Evolutionary conservation across 2,329 filamentous ascomycete species (phyloP).

Genomic region (Penicillium expansum): DNA sequence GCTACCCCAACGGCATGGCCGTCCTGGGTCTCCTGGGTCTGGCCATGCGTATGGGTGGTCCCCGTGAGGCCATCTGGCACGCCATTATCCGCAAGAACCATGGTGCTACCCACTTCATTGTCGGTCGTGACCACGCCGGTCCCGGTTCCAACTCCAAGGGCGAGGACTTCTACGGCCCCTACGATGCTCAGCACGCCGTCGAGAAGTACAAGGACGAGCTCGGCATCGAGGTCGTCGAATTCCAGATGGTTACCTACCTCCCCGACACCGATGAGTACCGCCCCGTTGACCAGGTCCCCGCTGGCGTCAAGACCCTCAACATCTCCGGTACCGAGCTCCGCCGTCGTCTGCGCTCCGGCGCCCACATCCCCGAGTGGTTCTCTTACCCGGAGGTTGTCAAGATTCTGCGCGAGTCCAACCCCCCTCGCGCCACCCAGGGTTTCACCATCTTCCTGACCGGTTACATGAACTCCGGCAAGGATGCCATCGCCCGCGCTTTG

Average conservation of each 20-base stretch:
- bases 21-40: constrained; percentile 90
- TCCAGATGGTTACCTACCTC: constrained; percentile 99
- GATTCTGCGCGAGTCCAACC: constrained; percentile 94
- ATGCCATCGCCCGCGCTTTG: constrained; percentile 89
- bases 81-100: constrained; percentile 99
- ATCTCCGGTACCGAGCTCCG: constrained; percentile 90
- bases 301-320: constrained; percentile 80
- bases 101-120: constrained; percentile 98
- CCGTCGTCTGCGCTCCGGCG: constrained; percentile 81
- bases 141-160: constrained; percentile 98
- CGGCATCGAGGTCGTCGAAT: constrained; percentile 96
- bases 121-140: constrained; percentile 95
- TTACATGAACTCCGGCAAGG: constrained; percentile 95
- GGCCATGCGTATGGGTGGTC: constrained; percentile 98
- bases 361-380: constrained; percentile 98
- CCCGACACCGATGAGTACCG: constrained; percentile 96
- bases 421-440: constrained; percentile 82
- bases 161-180: constrained; percentile 95
- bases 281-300: constrained; percentile 83
- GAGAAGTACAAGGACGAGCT: constrained; percentile 97
- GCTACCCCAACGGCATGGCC: constrained; percentile 99
- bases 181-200: constrained; percentile 93
- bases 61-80: constrained; percentile 98
- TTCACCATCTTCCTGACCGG: constrained; percentile 99
- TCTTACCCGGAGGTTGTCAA: constrained; percentile 98